Percentiles rank a stretch among this genome's conserved stretches.
Conservation (phyloP, 805 yeast genomes). For the Komagataella pseudopastoris region DNA sequence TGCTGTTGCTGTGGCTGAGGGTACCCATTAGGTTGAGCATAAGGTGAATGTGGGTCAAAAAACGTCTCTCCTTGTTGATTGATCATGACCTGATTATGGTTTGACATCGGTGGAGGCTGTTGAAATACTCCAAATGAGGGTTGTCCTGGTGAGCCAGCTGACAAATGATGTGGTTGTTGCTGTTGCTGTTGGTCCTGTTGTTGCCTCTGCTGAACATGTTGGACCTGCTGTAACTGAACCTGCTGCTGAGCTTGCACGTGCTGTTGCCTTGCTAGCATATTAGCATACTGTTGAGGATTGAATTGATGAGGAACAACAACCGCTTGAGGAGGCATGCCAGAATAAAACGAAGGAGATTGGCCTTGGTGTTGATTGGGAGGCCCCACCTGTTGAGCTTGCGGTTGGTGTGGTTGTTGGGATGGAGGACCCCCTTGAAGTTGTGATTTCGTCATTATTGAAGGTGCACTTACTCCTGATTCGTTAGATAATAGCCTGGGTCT, state of each 20-base stretch:
- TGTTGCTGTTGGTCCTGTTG: conserved; percentile 2
- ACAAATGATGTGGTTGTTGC: not conserved
- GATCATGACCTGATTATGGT: not conserved
- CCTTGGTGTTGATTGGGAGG: not conserved
- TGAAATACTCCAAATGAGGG: not conserved
- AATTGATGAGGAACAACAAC: conserved; percentile 16
- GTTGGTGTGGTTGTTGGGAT: not conserved
- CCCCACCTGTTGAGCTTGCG: not conserved
- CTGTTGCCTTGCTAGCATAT: conserved; percentile 11
- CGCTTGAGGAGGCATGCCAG: conserved; percentile 11
- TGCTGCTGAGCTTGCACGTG: not conserved
- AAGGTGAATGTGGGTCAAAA: not conserved
- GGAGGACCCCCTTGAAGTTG: conserved; percentile 1
- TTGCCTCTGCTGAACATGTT: conserved; percentile 4
- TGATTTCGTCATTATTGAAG: not conserved
- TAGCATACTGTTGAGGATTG: conserved; percentile 15
- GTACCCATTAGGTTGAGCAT: not conserved
- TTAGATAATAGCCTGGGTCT: conserved; percentile 1
- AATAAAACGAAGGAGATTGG: not conserved
- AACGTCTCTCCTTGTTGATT: not conserved
- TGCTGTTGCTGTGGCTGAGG: conserved; percentile 5
- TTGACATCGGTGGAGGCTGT: not conserved
- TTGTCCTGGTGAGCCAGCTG: not conserved
- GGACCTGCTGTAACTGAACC: conserved; percentile 9
- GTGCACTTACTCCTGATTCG: not conserved